Conservation (phyloP, 2,329 filamentous ascomycete species). For the Fusarium chaquense region DNA sequence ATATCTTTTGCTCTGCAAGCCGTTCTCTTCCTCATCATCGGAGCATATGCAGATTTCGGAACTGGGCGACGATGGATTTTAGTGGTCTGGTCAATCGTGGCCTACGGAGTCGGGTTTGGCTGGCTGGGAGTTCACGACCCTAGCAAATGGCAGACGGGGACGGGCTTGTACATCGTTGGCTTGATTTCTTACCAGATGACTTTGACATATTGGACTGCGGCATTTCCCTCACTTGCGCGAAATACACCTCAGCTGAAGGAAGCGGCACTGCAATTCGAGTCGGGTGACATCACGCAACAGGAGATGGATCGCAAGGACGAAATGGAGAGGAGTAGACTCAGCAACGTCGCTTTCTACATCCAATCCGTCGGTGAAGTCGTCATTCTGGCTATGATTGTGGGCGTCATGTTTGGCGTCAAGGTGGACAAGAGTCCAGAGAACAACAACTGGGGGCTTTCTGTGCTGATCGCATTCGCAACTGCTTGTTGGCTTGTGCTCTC, state of each 20-base stretch:
- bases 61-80: slow-evolving; percentile 72
- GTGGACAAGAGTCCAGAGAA: slow-evolving; percentile 69
- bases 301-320: slow-evolving; percentile 72
- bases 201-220: slow-evolving; percentile 76
- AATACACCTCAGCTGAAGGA: slow-evolving; percentile 53
- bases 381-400: slow-evolving; percentile 73
- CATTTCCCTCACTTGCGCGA: slow-evolving; percentile 58
- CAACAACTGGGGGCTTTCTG: slow-evolving; percentile 75
- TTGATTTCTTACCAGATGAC: slow-evolving; percentile 76
- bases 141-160: slow-evolving; percentile 69
- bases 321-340: slow-evolving; percentile 72
- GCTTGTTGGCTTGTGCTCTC: slow-evolving; percentile 73
- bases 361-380: slow-evolving; percentile 72
- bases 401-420: slow-evolving; percentile 70
- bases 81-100: slow-evolving; percentile 69
- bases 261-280: slow-evolving; percentile 49
- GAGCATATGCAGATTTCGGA: slow-evolving; percentile 72
- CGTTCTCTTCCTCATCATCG: slow-evolving; percentile 65
- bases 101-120: slow-evolving; percentile 73
- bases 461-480: slow-evolving; percentile 73
- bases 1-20: slow-evolving; percentile 76
- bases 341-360: slow-evolving; percentile 73
- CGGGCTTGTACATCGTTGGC: slow-evolving; percentile 75
- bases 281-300: slow-evolving; percentile 64
- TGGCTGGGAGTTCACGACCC: slow-evolving; percentile 74